phyloP scores from a whole-genome alignment of 2,329 filamentous ascomycete species.

The Plenodomus lindquistii region DNA sequence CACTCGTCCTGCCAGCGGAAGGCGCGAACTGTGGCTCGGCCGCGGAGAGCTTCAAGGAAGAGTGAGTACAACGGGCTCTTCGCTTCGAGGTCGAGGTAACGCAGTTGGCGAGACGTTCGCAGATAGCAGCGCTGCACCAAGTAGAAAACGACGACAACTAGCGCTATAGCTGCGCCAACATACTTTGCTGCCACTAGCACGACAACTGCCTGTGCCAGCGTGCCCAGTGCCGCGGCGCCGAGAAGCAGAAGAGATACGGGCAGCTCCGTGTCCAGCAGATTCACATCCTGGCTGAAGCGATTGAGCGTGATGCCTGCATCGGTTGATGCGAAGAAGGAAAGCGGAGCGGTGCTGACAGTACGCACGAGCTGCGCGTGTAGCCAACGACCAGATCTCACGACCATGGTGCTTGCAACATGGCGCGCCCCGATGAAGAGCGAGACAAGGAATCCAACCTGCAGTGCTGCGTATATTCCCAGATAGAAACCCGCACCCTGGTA shows the following conservation, averaged over 20 bases:
- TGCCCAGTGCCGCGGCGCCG: constrained; percentile 9
- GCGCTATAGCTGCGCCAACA: constrained; percentile 14
- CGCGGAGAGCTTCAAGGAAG: constrained; percentile 53
- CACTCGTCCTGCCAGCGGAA: constrained; percentile 47
- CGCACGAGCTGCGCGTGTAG: too few relatives aligned
- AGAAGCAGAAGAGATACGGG: constrained; percentile 24
- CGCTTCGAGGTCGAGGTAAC: constrained; percentile 56
- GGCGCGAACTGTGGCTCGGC: constrained; percentile 53
- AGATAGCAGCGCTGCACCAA: constrained; percentile 53
- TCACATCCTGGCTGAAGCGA: constrained; percentile 49
- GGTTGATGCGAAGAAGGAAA: constrained; percentile 44
- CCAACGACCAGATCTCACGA: too few relatives aligned
- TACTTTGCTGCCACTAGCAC: constrained; percentile 15
- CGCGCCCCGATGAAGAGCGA: constrained; percentile 4
- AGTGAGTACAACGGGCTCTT: constrained; percentile 53
- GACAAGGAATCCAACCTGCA: too few relatives aligned
- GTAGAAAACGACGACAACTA: constrained; percentile 23
- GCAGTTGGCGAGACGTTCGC: constrained; percentile 49
- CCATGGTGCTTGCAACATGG: too few relatives aligned
- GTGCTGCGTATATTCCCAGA: constrained; percentile 30
- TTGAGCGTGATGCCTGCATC: constrained; percentile 48
- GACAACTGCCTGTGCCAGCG: constrained; percentile 14
- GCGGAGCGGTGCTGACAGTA: constrained; percentile 45
- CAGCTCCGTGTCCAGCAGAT: constrained; percentile 48
- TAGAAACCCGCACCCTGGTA: too few relatives aligned